Conservation (phyloP, 768 basidiomycete genomes). For the Trametes cinnabarina region DNA sequence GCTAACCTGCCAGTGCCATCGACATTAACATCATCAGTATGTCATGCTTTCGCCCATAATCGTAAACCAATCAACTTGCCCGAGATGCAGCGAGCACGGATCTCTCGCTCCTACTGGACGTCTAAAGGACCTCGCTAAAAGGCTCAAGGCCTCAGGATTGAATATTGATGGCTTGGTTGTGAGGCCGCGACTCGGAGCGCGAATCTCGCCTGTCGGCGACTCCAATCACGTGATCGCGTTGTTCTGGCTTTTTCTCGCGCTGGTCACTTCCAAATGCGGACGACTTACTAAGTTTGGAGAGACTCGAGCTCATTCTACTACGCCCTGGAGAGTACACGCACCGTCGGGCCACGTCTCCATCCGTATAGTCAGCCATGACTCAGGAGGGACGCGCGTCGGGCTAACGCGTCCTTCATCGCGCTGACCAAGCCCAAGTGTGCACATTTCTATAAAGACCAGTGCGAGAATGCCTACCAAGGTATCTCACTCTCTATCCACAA, state of each 20-base stretch:
- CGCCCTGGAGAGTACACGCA: slow-evolving; percentile 2
- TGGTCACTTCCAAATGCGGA: slow-evolving; percentile 1
- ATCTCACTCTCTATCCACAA: not conserved
- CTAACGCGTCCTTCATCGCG: slow-evolving; percentile 9
- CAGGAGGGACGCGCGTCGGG: slow-evolving; percentile 17
- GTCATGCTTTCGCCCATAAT: no score
- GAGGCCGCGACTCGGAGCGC: no score
- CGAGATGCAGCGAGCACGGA: no score
- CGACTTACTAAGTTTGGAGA: not conserved
- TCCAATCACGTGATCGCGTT: slow-evolving; percentile 7
- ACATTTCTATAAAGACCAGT: slow-evolving; percentile 9
- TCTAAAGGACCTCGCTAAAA: no score
- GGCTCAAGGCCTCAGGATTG: no score
- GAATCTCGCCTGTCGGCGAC: no score
- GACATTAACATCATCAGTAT: no score
- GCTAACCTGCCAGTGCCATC: no score
- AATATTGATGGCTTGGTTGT: no score
- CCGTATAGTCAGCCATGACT: slow-evolving; percentile 4
- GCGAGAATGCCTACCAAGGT: not conserved
- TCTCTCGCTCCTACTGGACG: no score
- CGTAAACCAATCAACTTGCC: no score
- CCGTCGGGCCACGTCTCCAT: not conserved
- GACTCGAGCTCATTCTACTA: slow-evolving; percentile 14
- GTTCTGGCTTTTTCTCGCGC: slow-evolving; percentile 10
- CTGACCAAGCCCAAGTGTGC: slow-evolving; percentile 13